phyloP scores from a whole-genome alignment of 192 early-diverging fungal species.

The Cladochytrium replicatum region DNA sequence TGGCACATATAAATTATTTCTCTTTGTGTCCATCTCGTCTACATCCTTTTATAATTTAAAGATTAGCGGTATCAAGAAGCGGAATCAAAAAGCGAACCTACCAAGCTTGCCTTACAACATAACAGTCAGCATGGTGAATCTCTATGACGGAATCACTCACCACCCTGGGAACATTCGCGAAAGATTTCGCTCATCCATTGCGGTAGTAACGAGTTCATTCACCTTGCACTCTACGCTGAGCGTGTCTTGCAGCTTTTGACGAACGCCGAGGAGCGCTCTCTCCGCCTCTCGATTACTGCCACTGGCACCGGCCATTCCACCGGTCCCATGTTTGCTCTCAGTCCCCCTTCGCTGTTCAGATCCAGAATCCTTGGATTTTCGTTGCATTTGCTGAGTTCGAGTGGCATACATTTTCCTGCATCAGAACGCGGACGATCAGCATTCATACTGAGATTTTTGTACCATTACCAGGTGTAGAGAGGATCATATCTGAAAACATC shows the following conservation, averaged over 20 bases:
- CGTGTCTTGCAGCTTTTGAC: slow-evolving; percentile 42
- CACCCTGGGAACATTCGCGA: slow-evolving; percentile 53
- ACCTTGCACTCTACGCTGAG: slow-evolving; percentile 62
- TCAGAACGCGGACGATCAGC: slow-evolving; percentile 6
- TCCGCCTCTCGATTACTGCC: slow-evolving; percentile 56
- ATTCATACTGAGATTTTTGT: neutral
- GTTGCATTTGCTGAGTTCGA: neutral
- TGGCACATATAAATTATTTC: too few species aligned
- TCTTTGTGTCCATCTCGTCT: too few species aligned
- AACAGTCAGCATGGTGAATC: too few species aligned
- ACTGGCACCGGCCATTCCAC: slow-evolving; percentile 2
- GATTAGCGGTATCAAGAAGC: too few species aligned
- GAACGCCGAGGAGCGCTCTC: slow-evolving; percentile 51
- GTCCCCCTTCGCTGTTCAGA: neutral
- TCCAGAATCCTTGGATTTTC: slow-evolving; percentile 6
- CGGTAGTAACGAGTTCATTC: slow-evolving; percentile 60
- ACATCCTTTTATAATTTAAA: too few species aligned
- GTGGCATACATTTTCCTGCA: slow-evolving; percentile 4
- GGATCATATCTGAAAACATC: slow-evolving; percentile 94
- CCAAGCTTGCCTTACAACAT: too few species aligned
- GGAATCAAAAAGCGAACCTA: too few species aligned
- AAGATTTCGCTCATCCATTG: slow-evolving; percentile 46
- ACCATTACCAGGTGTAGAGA: slow-evolving; percentile 60
- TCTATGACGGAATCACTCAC: too few species aligned
- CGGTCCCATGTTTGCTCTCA: slow-evolving; percentile 3